Percentiles rank a stretch among this genome's conserved stretches.
Conservation (phyloP, 345 rosid species). For the Eucalyptus curtisii region DNA sequence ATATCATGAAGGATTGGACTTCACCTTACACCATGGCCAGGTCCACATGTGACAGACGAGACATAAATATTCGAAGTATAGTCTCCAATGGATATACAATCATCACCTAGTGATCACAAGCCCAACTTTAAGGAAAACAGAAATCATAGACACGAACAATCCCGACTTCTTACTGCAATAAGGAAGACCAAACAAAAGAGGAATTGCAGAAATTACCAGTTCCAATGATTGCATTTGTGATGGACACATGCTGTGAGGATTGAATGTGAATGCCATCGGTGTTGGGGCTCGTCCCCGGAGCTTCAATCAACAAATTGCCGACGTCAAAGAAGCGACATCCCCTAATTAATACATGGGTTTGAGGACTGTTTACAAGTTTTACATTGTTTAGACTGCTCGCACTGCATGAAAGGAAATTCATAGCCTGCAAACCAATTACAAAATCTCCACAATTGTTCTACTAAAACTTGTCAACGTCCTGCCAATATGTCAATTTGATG, state of each 20-base stretch:
- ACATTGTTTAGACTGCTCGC: conserved; percentile 4
- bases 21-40: conserved; percentile 39
- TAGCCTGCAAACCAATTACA: conserved; percentile 5
- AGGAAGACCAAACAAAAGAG: neutral
- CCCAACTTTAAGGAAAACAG: neutral
- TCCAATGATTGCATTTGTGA: conserved; percentile 2
- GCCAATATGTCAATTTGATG: neutral
- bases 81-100: conserved; percentile 31
- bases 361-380: conserved; percentile 14
- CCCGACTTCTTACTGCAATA: no score
- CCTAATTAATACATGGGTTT: conserved; percentile 3
- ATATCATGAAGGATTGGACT: neutral
- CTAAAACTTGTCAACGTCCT: neutral
- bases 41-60: conserved; percentile 16
- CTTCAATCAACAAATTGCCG: conserved; percentile 1
- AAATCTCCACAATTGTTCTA: neutral
- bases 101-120: conserved; percentile 14
- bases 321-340: neutral
- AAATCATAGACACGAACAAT: no score
- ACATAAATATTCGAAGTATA: conserved; percentile 5
- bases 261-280: conserved; percentile 28
- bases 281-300: conserved; percentile 25
- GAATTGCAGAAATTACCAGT: neutral
- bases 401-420: conserved; percentile 7
- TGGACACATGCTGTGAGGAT: neutral